These are phyloP conservation scores for Phytophthora agathidicida DNA, from an alignment of 352 stramenopile genomes.

Conservation along the genomic window DNA sequence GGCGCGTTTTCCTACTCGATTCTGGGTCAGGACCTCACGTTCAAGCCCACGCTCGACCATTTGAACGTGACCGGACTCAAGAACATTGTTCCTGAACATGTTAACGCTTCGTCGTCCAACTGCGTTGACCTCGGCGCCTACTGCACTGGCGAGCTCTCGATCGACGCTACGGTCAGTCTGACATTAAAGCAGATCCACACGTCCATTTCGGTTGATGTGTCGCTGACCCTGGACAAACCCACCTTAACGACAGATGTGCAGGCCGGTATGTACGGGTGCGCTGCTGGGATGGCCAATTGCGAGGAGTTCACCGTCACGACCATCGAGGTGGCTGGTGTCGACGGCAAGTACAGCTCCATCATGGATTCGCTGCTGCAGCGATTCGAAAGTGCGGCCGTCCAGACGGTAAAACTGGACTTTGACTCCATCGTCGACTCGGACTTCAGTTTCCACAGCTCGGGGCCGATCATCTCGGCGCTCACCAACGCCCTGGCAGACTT, in stretches of 20 bases:
- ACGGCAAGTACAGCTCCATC: slow-evolving; percentile 36
- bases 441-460: slow-evolving; percentile 50
- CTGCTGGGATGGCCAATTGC: slow-evolving; percentile 34
- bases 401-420: slow-evolving; percentile 43
- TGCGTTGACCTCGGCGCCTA: slow-evolving; percentile 44
- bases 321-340: slow-evolving; percentile 43
- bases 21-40: slow-evolving; percentile 51
- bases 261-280: slow-evolving; percentile 43
- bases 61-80: slow-evolving; percentile 49
- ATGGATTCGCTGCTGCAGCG: slow-evolving; percentile 41
- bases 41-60: slow-evolving; percentile 50
- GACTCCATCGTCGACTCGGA: slow-evolving; percentile 48
- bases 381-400: slow-evolving; percentile 32
- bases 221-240: slow-evolving; percentile 39
- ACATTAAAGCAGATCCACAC: slow-evolving; percentile 51
- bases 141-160: slow-evolving; percentile 36
- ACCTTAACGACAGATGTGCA: slow-evolving; percentile 28
- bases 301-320: slow-evolving; percentile 50
- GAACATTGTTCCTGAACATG: slow-evolving; percentile 39
- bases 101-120: slow-evolving; percentile 46
- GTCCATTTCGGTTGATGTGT: slow-evolving; percentile 38
- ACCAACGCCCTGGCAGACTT: slow-evolving; percentile 49
- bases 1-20: slow-evolving; percentile 46
- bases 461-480: slow-evolving; percentile 44
- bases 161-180: slow-evolving; percentile 40